A percentile compares a stretch with the other conserved stretches of the same genome.
These are phyloP conservation scores for Pleurotus salmoneostramineus DNA, from an alignment of 768 basidiomycete species.

Conservation along the genomic window DNA sequence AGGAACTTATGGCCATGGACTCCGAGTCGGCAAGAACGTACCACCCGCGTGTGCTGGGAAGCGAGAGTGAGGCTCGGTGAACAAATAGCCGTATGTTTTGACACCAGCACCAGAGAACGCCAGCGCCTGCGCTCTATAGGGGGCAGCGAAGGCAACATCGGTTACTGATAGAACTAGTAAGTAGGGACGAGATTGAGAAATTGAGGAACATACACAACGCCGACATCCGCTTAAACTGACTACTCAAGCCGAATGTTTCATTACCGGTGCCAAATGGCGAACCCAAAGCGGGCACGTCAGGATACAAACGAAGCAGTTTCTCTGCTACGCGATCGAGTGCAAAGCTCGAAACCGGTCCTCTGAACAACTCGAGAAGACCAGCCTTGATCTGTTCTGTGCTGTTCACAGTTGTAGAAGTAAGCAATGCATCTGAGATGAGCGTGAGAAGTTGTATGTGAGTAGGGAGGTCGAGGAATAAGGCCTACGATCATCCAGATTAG, in stretches of 20 bases:
- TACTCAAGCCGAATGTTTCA: slow-evolving; percentile 35
- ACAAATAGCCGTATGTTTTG: not conserved
- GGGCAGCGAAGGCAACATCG: not conserved
- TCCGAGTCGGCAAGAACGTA: not conserved
- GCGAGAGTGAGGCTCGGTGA: not conserved
- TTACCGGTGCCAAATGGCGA: slow-evolving; percentile 44
- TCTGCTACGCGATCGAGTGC: slow-evolving; percentile 15
- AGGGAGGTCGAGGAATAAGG: not conserved
- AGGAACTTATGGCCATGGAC: not conserved
- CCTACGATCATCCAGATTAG: slow-evolving; percentile 39
- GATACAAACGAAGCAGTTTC: slow-evolving; percentile 34
- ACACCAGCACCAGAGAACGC: not conserved
- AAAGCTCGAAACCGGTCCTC: not conserved
- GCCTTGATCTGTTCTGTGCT: not conserved
- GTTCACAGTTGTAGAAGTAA: not conserved
- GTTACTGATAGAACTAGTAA: not conserved
- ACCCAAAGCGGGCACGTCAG: slow-evolving; percentile 34
- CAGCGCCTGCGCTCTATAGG: not conserved
- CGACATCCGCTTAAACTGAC: slow-evolving; percentile 26
- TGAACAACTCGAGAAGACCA: not conserved
- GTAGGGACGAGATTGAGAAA: not conserved
- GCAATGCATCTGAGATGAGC: not conserved
- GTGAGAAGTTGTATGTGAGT: not conserved
- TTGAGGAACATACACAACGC: slow-evolving; percentile 12
- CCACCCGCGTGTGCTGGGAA: not conserved